phyloP scores from a whole-genome alignment of 805 yeast species.

The Zygosaccharomyces kombuchaensis region DNA sequence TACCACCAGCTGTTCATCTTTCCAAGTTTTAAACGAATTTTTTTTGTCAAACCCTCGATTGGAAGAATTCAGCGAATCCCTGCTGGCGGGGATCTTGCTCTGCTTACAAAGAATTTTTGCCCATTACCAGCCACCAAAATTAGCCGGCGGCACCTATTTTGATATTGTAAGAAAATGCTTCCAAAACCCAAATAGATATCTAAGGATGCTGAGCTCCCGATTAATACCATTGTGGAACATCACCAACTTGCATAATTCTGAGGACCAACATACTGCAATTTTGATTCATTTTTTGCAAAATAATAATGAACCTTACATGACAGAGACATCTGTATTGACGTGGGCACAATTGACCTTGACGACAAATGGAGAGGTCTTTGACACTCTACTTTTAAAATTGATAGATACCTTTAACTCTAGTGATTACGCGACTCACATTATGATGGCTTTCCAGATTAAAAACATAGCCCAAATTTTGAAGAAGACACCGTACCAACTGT shows the following conservation, averaged over 20 bases:
- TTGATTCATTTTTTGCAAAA: slow-evolving; percentile 43
- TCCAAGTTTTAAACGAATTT: slow-evolving; percentile 25
- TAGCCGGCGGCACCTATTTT: slow-evolving; percentile 33
- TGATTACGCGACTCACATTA: slow-evolving; percentile 55
- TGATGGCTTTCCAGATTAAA: slow-evolving; percentile 62
- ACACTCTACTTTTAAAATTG: slow-evolving; percentile 59
- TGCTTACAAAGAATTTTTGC: slow-evolving; percentile 47
- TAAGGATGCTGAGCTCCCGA: slow-evolving; percentile 50
- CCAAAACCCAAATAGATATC: slow-evolving; percentile 46
- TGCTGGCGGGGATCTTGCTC: slow-evolving; percentile 43
- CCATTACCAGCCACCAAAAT: slow-evolving; percentile 48
- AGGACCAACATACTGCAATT: slow-evolving; percentile 42
- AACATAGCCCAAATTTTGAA: slow-evolving; percentile 52
- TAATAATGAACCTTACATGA: slow-evolving; percentile 39
- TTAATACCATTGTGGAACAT: slow-evolving; percentile 48
- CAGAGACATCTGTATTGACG: slow-evolving; percentile 55
- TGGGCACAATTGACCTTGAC: slow-evolving; percentile 64
- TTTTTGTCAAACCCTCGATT: slow-evolving; percentile 25
- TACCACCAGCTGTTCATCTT: slow-evolving; percentile 18
- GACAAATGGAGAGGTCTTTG: slow-evolving; percentile 62
- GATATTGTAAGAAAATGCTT: slow-evolving; percentile 41
- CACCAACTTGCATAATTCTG: slow-evolving; percentile 37
- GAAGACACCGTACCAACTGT: slow-evolving; percentile 70
- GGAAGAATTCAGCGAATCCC: slow-evolving; percentile 24
- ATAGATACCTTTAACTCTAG: slow-evolving; percentile 61